These are phyloP conservation scores for Venturia pyrina DNA, from an alignment of 2,329 filamentous ascomycete species.

Conservation along the genomic window DNA sequence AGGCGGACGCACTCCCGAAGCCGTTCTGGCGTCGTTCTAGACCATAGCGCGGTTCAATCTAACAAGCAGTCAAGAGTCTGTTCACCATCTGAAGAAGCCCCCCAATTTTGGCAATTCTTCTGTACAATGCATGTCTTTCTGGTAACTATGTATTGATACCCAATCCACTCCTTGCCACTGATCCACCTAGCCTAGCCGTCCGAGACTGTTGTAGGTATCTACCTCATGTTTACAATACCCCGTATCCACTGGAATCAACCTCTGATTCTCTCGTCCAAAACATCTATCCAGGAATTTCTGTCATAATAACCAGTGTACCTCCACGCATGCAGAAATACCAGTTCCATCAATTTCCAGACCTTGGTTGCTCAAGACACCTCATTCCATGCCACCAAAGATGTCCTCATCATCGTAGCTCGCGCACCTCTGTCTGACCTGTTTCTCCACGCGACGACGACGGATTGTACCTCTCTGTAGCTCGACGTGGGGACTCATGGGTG, in stretches of 20 bases:
- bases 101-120: neutral
- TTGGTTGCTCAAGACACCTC: neutral
- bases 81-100: neutral
- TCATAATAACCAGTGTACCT: neutral
- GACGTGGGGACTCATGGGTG: conserved; percentile 6
- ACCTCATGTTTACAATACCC: neutral
- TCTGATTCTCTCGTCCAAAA: neutral
- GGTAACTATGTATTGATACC: conserved; percentile 1
- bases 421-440: neutral
- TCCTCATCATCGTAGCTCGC: conserved; percentile 8
- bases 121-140: neutral
- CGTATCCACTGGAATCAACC: neutral
- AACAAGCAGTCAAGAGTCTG: neutral
- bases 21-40: no score
- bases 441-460: neutral
- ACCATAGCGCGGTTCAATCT: no score
- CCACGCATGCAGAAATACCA: neutral
- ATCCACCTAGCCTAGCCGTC: neutral
- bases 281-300: neutral
- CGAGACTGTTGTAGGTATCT: neutral
- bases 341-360: neutral
- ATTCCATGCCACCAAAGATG: neutral
- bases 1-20: no score
- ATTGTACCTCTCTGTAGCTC: conserved; percentile 7
- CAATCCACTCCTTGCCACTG: neutral